Evolutionary conservation across 768 basidiomycete genomes (phyloP), one percentile per base, ranked within the genome.

Genomic region (Podaxis mareebaensis): DNA sequence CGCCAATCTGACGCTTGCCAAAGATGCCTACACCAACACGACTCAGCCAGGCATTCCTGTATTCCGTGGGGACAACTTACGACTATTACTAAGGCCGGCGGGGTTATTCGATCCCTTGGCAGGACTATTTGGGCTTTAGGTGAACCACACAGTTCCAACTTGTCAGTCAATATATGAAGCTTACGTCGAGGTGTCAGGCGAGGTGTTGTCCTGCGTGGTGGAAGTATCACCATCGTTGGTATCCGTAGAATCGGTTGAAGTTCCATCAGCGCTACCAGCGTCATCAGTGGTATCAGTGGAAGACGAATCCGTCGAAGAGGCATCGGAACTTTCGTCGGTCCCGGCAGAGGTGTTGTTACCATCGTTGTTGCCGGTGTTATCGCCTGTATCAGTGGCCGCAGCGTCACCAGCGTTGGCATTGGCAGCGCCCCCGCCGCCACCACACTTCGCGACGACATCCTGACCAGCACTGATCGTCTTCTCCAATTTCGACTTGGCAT

Each of bases 401-500:
- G 60, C 46, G 46, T 28, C 36, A 15, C 20, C 36, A 24, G 48
- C 58, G 22, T 10, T 38, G n/a, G 53, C 53, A 1, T 10, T 26
- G 13, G 33, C 53, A 46, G 30, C n/a, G n/a, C 11, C 54, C 8
- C 52, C 52, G 54, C 61, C 61, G 4, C 53, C 53, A 8, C 61
- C 61, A 33, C 74, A 75, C 8, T 66, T 55, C 26, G 67, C 59
- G 3, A 72, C 65, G 38, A 72, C 72, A 20, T 67, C 56, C 13
- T 61, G 62, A 11, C 71, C 72, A n/a, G 66, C 72, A 20, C 61
- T 44, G 20, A 71, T 67, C 7, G 72, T 71, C 54, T 56, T 66
- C 46, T 69, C 55, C 7, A 75, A 54, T 30, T 65, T 69, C 3
- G 53, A 33, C 13, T 63, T 53, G 12, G 69, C 73, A 5, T 61